Evolutionary conservation across 2,329 filamentous ascomycete genomes (phyloP).

Genomic region (Colletotrichum costaricense): DNA sequence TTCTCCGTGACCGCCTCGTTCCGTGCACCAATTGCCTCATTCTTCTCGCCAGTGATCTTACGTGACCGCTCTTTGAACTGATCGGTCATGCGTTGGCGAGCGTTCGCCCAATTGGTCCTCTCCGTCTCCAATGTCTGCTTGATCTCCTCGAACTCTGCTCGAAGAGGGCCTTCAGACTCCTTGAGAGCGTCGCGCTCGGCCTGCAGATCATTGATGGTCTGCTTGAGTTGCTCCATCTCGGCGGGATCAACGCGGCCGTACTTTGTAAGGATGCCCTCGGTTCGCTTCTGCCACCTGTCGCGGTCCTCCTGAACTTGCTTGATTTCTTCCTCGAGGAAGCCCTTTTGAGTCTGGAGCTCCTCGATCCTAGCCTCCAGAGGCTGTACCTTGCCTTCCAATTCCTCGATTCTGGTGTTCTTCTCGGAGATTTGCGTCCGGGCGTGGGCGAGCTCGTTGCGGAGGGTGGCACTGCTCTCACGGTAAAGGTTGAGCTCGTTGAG

Average conservation of each 20-base stretch:
- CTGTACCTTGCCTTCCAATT: constrained; percentile 79
- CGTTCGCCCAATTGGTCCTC: constrained; percentile 63
- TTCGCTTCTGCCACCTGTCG: constrained; percentile 95
- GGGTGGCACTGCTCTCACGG: constrained; percentile 91
- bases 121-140: constrained; percentile 66
- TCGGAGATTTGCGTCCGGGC: constrained; percentile 80
- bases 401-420: constrained; percentile 79
- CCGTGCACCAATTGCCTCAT: constrained; percentile 62
- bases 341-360: constrained; percentile 84
- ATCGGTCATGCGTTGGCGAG: constrained; percentile 65
- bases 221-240: constrained; percentile 90
- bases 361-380: constrained; percentile 84
- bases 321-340: constrained; percentile 87
- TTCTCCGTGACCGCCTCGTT: constrained; percentile 64
- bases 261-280: constrained; percentile 94
- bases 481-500: constrained; percentile 96
- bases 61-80: constrained; percentile 72
- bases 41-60: constrained; percentile 64
- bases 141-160: constrained; percentile 63
- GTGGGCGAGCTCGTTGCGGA: constrained; percentile 87
- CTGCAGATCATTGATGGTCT: constrained; percentile 75
- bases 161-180: constrained; percentile 61
- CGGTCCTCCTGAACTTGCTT: constrained; percentile 90
- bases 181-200: constrained; percentile 71
- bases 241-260: constrained; percentile 96